Percentiles rank a stretch among this genome's conserved stretches.
These are phyloP conservation scores for Sarocladiaceae sp. DNA, from an alignment of 2,329 filamentous ascomycete species.

Conservation along the genomic window DNA sequence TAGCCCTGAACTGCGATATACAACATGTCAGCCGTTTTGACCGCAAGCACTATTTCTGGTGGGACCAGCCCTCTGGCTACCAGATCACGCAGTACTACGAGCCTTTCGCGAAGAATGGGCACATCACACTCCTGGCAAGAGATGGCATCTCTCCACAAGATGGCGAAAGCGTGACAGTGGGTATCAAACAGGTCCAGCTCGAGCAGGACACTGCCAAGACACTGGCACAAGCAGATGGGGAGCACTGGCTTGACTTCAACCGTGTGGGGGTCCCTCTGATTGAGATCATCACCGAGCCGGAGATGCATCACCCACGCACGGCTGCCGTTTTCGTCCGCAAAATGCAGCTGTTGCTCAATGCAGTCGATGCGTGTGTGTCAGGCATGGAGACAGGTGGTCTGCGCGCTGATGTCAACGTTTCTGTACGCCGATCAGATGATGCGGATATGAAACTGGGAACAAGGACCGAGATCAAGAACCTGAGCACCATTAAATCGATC, in stretches of 20 bases:
- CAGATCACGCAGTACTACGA: slow-evolving; percentile 97
- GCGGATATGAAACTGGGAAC: slow-evolving; percentile 58
- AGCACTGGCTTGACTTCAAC: slow-evolving; percentile 87
- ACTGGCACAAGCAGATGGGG: slow-evolving; percentile 66
- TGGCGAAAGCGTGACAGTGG: slow-evolving; percentile 65
- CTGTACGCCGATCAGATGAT: slow-evolving; percentile 60
- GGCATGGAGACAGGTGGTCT: slow-evolving; percentile 94
- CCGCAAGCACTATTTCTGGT: slow-evolving; percentile 98
- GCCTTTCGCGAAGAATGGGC: slow-evolving; percentile 65
- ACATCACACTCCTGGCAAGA: slow-evolving; percentile 63
- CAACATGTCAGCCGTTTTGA: slow-evolving; percentile 81
- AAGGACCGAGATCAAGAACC: slow-evolving; percentile 94
- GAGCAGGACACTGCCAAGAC: slow-evolving; percentile 98
- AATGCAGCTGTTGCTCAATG: slow-evolving; percentile 73
- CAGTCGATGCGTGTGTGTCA: slow-evolving; percentile 79
- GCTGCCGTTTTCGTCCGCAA: slow-evolving; percentile 88
- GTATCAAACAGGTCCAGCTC: slow-evolving; percentile 92
- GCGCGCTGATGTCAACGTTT: slow-evolving; percentile 93
- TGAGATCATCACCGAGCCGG: slow-evolving; percentile 89
- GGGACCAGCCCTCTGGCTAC: slow-evolving; percentile 94
- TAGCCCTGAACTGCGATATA: slow-evolving; percentile 77
- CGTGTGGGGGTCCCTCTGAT: slow-evolving; percentile 86
- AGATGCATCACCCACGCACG: slow-evolving; percentile 81
- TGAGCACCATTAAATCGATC: slow-evolving; percentile 91
- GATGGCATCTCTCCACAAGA: slow-evolving; percentile 78